phyloP scores from a whole-genome alignment of 192 early-diverging fungal genomes.

The Backusella parvicylindrica region DNA sequence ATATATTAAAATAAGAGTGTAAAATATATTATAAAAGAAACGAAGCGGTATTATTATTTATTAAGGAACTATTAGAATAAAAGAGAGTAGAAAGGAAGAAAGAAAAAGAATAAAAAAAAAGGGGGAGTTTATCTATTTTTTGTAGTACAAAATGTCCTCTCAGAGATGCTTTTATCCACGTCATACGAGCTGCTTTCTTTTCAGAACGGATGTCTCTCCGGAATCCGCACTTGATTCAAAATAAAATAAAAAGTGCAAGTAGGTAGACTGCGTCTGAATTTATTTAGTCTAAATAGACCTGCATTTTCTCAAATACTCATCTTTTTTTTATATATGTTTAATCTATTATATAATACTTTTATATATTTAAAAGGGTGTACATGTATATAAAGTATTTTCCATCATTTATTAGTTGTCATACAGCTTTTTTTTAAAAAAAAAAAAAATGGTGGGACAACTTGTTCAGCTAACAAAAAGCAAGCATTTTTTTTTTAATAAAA shows the following conservation, averaged over 20 bases:
- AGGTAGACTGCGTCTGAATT: neutral
- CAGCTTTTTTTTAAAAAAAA: neutral
- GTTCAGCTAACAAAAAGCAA: neutral
- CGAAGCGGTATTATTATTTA: neutral
- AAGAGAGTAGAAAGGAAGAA: neutral
- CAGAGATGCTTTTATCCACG: neutral
- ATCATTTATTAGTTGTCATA: neutral
- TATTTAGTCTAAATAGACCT: neutral
- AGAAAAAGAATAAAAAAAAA: neutral
- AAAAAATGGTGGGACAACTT: neutral
- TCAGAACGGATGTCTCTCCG: neutral
- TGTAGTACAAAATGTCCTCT: neutral
- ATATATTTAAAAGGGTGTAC: neutral
- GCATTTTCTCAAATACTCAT: neutral
- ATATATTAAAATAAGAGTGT: neutral
- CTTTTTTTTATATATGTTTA: neutral
- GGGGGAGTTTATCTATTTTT: neutral
- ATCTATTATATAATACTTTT: no score
- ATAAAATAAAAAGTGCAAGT: neutral
- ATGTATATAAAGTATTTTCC: neutral
- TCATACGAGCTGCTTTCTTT: neutral
- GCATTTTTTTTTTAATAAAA: neutral
- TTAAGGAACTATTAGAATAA: neutral
- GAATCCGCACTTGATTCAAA: neutral
- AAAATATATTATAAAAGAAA: neutral